phyloP scores from a whole-genome alignment of 176 grass and related monocot species.

The Leersia perrieri region DNA sequence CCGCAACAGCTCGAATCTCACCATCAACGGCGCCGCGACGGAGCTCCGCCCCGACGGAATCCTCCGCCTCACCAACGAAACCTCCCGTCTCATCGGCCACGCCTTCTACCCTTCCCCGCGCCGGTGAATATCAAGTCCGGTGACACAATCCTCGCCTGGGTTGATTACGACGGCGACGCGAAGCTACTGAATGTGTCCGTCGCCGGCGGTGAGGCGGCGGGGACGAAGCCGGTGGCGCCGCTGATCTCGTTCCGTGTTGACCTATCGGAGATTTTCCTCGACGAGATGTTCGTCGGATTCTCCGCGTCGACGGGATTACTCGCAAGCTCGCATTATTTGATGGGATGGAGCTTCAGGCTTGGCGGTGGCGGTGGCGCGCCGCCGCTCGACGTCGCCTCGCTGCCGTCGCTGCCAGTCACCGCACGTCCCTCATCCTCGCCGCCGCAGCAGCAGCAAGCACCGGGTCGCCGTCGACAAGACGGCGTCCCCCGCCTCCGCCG shows the following conservation, averaged over 20 bases:
- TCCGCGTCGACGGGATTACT: conserved; percentile 80
- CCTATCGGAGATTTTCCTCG: conserved; percentile 39
- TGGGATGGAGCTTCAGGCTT: conserved; percentile 78
- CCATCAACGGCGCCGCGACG: conserved; percentile 49
- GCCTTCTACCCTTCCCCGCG: conserved; percentile 55
- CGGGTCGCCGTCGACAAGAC: too few relatives aligned
- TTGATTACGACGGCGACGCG: conserved; percentile 67
- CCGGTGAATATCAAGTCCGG: conserved; percentile 70
- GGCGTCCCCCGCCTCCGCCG: too few relatives aligned
- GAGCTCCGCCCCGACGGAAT: conserved; percentile 46
- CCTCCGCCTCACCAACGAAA: conserved; percentile 74
- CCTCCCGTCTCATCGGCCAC: conserved; percentile 61
- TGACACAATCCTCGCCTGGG: conserved; percentile 54
- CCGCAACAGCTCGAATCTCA: conserved; percentile 30
- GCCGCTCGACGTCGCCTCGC: conserved; percentile 46
- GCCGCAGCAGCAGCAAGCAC: too few relatives aligned
- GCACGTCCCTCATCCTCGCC: conserved; percentile 43
- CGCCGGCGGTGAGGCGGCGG: too few relatives aligned
- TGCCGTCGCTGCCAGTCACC: conserved; percentile 65
- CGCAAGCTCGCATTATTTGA: conserved; percentile 88
- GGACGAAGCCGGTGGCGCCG: conserved; percentile 53
- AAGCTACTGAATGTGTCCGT: conserved; percentile 54
- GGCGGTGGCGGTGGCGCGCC: conserved; percentile 44
- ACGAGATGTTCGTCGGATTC: conserved; percentile 83
- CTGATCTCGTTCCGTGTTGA: conserved; percentile 64